Evolutionary conservation across 2,329 filamentous ascomycete genomes (phyloP), one percentile per base, ranked within the genome.

Genomic region (Cyphellophora europaea): DNA sequence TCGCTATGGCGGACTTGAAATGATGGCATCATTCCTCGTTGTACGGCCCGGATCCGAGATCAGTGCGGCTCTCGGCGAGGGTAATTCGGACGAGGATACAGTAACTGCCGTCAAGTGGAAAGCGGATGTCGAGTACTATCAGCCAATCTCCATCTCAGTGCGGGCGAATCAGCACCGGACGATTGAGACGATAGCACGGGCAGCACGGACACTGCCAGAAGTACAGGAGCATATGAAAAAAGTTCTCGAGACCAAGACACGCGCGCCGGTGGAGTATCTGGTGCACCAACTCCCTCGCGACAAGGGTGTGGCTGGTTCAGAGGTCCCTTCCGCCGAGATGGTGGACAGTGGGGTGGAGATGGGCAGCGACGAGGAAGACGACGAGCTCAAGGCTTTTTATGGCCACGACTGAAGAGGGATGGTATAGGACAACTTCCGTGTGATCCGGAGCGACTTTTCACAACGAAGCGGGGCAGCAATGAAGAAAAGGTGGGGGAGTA

Each of bases 71-170:
- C 30, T 32, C n/a, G 40, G 37, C 3, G 17, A n/a, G 6, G 37
- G 33, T 13, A 12, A 19, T 10, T 6, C 32, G 5, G 40, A 27
- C 16, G 36, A 41, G 16, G 34, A 36, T 3, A 19, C 16, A 33
- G 17, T 16, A 42, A 51, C 30, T 48, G 61, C 48, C 12, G 33
- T 46, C 17, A 62, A 59, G 42, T 56, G 58, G 11, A 63, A 65
- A 18, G 31, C 39, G n/a, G 44, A 42, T 3, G 62, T 61, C 42
- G 64, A 66, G 42, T 69, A 66, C 45, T 69, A 66, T 49, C 64
- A 69, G 46, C 65, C 66, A 11, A 56, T 69, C 32, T 79, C 75
- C 1, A 69, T 77, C 41, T 67, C 72, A 27, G 62, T 79, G 27
- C 62, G 67, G 23, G 67, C 69, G 32, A 56, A 62, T 16, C 65